phyloP scores from a whole-genome alignment of 805 yeast species.

The Jamesozyma gamospora region DNA sequence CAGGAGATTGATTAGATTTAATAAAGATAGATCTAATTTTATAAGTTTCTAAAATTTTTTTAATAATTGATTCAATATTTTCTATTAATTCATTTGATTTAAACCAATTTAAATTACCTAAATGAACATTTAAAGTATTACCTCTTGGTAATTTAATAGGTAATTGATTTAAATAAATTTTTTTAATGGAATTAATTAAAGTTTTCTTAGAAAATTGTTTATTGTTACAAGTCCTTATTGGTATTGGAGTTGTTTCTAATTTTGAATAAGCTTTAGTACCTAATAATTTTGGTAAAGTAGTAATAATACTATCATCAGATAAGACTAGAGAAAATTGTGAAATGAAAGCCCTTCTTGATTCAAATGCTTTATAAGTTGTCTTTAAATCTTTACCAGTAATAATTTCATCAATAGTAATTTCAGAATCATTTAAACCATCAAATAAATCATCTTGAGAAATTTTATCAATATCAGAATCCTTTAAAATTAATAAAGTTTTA shows the following conservation, averaged over 20 bases:
- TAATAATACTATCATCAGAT: conserved; percentile 73
- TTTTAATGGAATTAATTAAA: conserved; percentile 48
- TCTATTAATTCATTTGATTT: conserved; percentile 44
- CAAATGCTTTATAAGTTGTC: conserved; percentile 79
- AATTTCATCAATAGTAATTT: conserved; percentile 35
- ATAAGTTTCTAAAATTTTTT: conserved; percentile 34
- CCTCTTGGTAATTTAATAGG: conserved; percentile 65
- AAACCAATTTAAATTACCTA: conserved; percentile 46
- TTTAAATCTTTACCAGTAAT: conserved; percentile 67
- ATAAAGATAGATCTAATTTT: conserved; percentile 49
- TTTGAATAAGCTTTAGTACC: conserved; percentile 80
- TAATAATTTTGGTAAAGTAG: conserved; percentile 70
- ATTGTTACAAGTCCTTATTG: conserved; percentile 39
- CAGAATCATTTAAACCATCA: conserved; percentile 49
- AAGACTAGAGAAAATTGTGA: conserved; percentile 65
- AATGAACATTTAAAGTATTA: conserved; percentile 49
- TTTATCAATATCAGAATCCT: conserved; percentile 31
- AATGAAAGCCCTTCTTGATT: conserved; percentile 69
- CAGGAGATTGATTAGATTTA: conserved; percentile 65
- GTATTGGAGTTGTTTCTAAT: conserved; percentile 55
- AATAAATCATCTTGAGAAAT: conserved; percentile 42
- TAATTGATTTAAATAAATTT: conserved; percentile 45
- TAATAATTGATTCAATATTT: conserved; percentile 49
- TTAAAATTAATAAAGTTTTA: conserved; percentile 31
- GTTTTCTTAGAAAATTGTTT: conserved; percentile 37